Base-by-base conservation (phyloP, 192 early-diverging fungal species). In the Coemansia sp. region DNA sequence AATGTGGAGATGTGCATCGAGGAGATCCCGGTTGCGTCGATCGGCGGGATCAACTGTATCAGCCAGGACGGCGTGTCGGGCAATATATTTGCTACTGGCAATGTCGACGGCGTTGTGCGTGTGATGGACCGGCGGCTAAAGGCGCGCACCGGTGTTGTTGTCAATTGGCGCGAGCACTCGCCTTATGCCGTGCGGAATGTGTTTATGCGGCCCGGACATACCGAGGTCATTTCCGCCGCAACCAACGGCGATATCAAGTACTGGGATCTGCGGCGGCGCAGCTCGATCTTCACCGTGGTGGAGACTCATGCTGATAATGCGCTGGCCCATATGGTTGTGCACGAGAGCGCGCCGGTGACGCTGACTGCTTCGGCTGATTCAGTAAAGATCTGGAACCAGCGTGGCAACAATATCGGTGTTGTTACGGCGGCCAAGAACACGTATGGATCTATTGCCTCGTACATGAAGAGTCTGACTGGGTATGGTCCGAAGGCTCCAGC, bases 381-480 rank as follows among this genome's bases (percentile, higher is more conserved):
- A 2, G 82, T 76, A 20, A 75, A 76, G 41, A 25, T 83, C 37
- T 83, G 82, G 82, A 78, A 83, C 58, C 74, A 67, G 67, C 52
- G 68, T 0, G 70, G 73, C 44, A 62, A 57, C 34, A 64, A 67
- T 15, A 67, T 83, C 37, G 82, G 82, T 29, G 55, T 68, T 11
- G 68, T 70, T 0, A 61, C 72, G 0, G 61, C 64, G 3, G 59
- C 64, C 4, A 59, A 74, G 54, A 29, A 61, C 33, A 41, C 50
- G 20, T 65, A 59, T 42, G 59, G 25, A 19, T 70, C 67, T 27
- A 33, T 59, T n/a, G 57, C 65, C 10, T 55, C 54, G 33, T 78
- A 78, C 30, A 61, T 79, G 61, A 73, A 73, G 55, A 73, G 67
- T 22, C 41, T 79, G 13, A 64, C 75, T 11, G 75, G 77, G 9